A percentile compares a stretch with the other conserved stretches of the same genome.
These are phyloP conservation scores for Emergomyces orientalis DNA, from an alignment of 2,329 filamentous ascomycete species.

Conservation along the genomic window DNA sequence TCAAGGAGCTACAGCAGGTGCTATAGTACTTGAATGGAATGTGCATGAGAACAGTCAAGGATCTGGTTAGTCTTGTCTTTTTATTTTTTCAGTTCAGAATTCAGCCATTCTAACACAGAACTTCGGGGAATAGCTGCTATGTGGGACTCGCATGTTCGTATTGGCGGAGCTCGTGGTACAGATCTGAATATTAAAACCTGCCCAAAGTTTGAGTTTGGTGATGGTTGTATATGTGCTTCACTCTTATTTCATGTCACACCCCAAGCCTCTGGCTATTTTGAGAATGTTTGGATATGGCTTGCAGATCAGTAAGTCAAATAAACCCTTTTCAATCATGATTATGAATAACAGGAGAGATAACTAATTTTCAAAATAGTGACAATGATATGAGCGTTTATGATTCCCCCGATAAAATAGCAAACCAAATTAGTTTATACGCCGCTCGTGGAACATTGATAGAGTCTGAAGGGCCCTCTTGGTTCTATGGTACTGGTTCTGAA, in stretches of 20 bases:
- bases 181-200: conserved; percentile 25
- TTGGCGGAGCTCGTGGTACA: conserved; percentile 32
- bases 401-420: conserved; percentile 3
- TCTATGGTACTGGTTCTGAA: conserved; percentile 57
- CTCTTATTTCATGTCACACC: conserved; percentile 56
- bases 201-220: conserved; percentile 18
- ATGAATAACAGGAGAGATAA: neutral
- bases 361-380: conserved; percentile 2
- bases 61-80: conserved; percentile 16
- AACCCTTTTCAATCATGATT: neutral
- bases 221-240: conserved; percentile 24
- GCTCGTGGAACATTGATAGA: conserved; percentile 10
- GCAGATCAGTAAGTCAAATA: conserved; percentile 8
- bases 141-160: conserved; percentile 31
- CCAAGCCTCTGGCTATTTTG: conserved; percentile 34
- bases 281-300: conserved; percentile 24
- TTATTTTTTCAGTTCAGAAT: too few relatives aligned
- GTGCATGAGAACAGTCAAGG: conserved; percentile 24
- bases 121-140: conserved; percentile 11
- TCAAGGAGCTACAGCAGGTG: conserved; percentile 28
- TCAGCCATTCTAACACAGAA: too few relatives aligned
- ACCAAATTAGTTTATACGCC: conserved; percentile 11
- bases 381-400: conserved; percentile 4
- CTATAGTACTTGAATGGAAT: conserved; percentile 32
- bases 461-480: conserved; percentile 41